phyloP scores from a whole-genome alignment of 345 rosid species.

The Dipteronia dyeriana region DNA sequence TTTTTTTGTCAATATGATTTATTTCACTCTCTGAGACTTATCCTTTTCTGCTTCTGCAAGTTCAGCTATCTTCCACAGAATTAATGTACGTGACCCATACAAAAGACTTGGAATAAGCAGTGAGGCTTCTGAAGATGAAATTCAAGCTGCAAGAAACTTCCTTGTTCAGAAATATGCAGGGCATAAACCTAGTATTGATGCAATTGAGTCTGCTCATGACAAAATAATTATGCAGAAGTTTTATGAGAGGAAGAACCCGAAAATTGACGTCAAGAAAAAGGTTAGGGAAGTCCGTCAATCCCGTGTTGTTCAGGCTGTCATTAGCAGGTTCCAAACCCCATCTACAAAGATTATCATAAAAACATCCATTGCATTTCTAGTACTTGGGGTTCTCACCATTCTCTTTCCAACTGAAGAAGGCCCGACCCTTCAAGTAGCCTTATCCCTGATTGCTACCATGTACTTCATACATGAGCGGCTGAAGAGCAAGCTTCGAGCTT shows the following conservation, averaged over 20 bases:
- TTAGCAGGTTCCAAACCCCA: slow-evolving; percentile 77
- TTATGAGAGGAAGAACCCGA: slow-evolving; percentile 81
- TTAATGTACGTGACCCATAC: slow-evolving; percentile 76
- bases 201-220: slow-evolving; percentile 92
- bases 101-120: slow-evolving; percentile 89
- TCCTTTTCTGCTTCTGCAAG: slow-evolving; percentile 29
- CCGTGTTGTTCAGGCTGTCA: slow-evolving; percentile 59
- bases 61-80: slow-evolving; percentile 78
- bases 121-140: slow-evolving; percentile 96
- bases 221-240: slow-evolving; percentile 94
- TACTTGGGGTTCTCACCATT: slow-evolving; percentile 71
- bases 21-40: slow-evolving; percentile 7
- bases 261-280: slow-evolving; percentile 72
- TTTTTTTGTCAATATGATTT: background rate
- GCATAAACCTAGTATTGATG: slow-evolving; percentile 91
- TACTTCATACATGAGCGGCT: slow-evolving; percentile 78
- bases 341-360: slow-evolving; percentile 54
- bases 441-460: slow-evolving; percentile 73
- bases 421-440: slow-evolving; percentile 83
- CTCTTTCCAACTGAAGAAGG: slow-evolving; percentile 98
- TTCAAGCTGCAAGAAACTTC: slow-evolving; percentile 89
- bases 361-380: slow-evolving; percentile 65
- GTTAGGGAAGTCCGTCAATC: slow-evolving; percentile 75
- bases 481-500: slow-evolving; percentile 70
- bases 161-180: slow-evolving; percentile 73